phyloP scores from a whole-genome alignment of 257 asterid genomes.

The Solanum appendiculatum region DNA sequence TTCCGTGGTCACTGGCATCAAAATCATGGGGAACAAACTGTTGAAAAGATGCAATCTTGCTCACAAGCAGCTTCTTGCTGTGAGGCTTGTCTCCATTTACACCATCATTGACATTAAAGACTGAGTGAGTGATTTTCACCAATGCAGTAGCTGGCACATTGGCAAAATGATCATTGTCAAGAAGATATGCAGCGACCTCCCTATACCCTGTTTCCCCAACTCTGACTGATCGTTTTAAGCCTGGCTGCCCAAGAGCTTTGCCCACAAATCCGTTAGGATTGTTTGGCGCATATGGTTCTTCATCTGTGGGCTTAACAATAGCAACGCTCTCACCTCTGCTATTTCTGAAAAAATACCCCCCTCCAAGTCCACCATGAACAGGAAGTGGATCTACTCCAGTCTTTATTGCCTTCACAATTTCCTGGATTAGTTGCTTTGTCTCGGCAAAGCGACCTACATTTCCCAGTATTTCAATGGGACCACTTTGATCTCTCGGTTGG shows the following conservation, averaged over 20 bases:
- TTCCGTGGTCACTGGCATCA: constrained; percentile 96
- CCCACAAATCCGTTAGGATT: constrained; percentile 97
- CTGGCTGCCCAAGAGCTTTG: constrained; percentile 92
- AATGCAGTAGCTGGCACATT: constrained; percentile 90
- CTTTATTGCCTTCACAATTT: constrained; percentile 71
- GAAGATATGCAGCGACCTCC: constrained; percentile 96
- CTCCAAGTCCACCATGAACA: constrained; percentile 87
- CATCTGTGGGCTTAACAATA: constrained; percentile 96
- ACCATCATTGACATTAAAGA: constrained; percentile 86
- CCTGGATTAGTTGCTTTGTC: constrained; percentile 63
- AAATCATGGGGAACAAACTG: constrained; percentile 77
- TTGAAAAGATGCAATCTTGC: constrained; percentile 92
- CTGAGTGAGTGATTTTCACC: constrained; percentile 79
- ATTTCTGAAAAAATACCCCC: constrained; percentile 82
- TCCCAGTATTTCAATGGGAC: constrained; percentile 79
- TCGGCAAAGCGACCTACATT: constrained; percentile 35
- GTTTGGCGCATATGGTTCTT: constrained; percentile 95
- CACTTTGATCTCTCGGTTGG: constrained; percentile 77
- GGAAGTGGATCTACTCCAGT: constrained; percentile 80
- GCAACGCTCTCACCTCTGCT: constrained; percentile 79
- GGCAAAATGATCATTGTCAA: constrained; percentile 76
- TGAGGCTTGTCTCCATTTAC: constrained; percentile 57
- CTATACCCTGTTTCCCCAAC: constrained; percentile 95
- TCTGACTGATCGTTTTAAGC: constrained; percentile 77
- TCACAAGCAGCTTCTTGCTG: constrained; percentile 41